A percentile compares a stretch with the other conserved stretches of the same genome.
Evolutionary conservation across 495 filamentous ascomycete genomes (phyloP).

Genomic region (Hypoxylon fuscum): DNA sequence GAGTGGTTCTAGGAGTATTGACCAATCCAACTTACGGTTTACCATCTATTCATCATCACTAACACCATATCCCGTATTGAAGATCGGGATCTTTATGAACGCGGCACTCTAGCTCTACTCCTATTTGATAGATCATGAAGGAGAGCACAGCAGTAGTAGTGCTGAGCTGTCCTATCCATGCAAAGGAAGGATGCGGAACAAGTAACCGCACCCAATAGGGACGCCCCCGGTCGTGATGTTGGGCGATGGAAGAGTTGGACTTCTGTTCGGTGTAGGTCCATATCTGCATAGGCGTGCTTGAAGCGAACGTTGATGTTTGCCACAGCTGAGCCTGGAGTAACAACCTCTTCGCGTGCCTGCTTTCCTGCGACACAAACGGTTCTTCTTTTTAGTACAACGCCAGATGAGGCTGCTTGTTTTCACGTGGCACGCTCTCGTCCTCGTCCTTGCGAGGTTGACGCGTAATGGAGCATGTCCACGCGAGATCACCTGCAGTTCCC

Average conservation of each 20-base stretch:
- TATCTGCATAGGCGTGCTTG: slow-evolving; percentile 35
- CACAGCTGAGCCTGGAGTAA: slow-evolving; percentile 36
- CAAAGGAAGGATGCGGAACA: slow-evolving; percentile 20
- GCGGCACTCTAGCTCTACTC: slow-evolving; percentile 35
- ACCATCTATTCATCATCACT: slow-evolving; percentile 43
- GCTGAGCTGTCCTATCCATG: slow-evolving; percentile 34
- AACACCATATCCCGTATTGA: slow-evolving; percentile 45
- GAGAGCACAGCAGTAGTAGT: slow-evolving; percentile 40
- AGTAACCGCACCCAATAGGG: slow-evolving; percentile 26
- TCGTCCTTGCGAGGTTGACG: slow-evolving; percentile 8
- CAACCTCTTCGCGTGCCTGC: slow-evolving; percentile 35
- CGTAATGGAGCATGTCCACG: slow-evolving; percentile 23
- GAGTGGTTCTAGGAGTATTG: too few relatives aligned
- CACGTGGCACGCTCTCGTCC: slow-evolving; percentile 7
- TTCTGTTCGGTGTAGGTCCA: slow-evolving; percentile 28
- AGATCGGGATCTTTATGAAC: slow-evolving; percentile 42
- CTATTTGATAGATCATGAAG: slow-evolving; percentile 33
- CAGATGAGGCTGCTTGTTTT: slow-evolving; percentile 33
- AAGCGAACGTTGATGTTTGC: slow-evolving; percentile 45
- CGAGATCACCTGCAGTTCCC: slow-evolving; percentile 5
- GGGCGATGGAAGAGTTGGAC: slow-evolving; percentile 19
- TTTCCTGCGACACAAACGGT: slow-evolving; percentile 33
- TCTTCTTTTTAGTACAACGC: slow-evolving; percentile 28
- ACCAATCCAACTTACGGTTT: too few relatives aligned
- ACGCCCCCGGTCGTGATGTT: slow-evolving; percentile 28